Evolutionary conservation across 306 rosid species (phyloP).

Genomic region (Trichosanthes cucumerina): DNA sequence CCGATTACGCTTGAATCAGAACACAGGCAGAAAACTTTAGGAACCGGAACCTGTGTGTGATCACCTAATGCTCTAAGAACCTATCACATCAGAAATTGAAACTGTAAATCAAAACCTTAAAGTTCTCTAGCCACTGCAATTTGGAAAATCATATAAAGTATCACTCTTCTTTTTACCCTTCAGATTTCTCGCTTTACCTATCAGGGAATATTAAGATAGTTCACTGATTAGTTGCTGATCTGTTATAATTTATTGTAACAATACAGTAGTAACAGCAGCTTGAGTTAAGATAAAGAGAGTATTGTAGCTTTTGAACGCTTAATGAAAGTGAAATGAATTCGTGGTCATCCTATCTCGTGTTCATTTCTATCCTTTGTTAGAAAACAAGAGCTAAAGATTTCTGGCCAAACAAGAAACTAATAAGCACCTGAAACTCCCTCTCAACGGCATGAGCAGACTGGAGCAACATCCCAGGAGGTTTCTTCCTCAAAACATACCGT

Average conservation of each 20-base stretch:
- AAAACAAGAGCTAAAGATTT: background rate
- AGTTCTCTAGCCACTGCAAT: background rate
- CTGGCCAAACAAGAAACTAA: background rate
- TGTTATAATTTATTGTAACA: too few species aligned
- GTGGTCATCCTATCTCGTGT: background rate
- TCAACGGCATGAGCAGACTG: slow-evolving; percentile 94
- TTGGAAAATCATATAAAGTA: background rate
- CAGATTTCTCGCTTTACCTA: background rate
- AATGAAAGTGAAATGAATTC: background rate
- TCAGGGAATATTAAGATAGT: background rate
- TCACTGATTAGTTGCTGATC: background rate
- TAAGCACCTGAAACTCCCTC: slow-evolving; percentile 74
- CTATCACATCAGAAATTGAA: slow-evolving; percentile 22
- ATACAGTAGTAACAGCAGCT: background rate
- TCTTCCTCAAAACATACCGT: slow-evolving; percentile 83
- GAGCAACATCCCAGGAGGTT: slow-evolving; percentile 69
- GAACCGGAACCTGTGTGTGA: slow-evolving; percentile 71
- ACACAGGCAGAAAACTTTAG: slow-evolving; percentile 74
- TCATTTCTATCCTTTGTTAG: background rate
- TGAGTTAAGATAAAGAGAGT: background rate
- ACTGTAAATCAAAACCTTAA: background rate
- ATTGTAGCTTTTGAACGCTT: background rate
- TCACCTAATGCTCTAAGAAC: slow-evolving; percentile 72
- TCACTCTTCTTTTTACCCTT: background rate
- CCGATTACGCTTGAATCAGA: slow-evolving; percentile 68